Evolutionary conservation across 257 asterid genomes (phyloP).

Genomic region (Gardenia jasminoides): DNA sequence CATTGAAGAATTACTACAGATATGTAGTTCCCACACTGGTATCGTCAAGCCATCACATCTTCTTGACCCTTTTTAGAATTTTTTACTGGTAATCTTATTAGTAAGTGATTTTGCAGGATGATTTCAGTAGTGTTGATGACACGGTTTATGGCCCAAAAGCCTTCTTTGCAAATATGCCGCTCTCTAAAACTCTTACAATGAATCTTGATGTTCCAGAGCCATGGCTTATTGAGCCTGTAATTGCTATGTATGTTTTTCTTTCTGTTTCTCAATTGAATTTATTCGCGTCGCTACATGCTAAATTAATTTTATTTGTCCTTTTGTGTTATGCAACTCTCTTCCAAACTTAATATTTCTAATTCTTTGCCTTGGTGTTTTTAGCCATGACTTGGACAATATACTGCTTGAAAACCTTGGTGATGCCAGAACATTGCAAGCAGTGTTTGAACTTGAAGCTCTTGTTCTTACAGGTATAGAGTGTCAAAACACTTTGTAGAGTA

Average conservation of each 20-base stretch:
- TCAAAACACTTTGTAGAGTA: neutral
- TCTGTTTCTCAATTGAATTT: neutral
- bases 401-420: conserved; percentile 94
- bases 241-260: conserved; percentile 71
- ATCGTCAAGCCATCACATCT: conserved; percentile 30
- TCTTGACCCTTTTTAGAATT: conserved; percentile 23
- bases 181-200: conserved; percentile 95
- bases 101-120: conserved; percentile 61
- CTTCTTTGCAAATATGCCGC: conserved; percentile 94
- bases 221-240: conserved; percentile 94
- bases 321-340: neutral
- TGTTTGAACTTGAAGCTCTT: conserved; percentile 94
- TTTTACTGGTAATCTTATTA: conserved; percentile 27
- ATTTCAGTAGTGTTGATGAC: conserved; percentile 74
- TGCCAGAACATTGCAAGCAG: conserved; percentile 90
- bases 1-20: conserved; percentile 97
- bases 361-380: conserved; percentile 19
- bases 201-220: conserved; percentile 99
- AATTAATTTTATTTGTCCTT: neutral
- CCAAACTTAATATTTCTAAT: neutral
- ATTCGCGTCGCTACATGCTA: neutral
- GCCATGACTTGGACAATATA: conserved; percentile 97
- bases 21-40: conserved; percentile 95
- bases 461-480: conserved; percentile 75
- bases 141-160: conserved; percentile 86